Base-by-base conservation (phyloP, 2,329 filamentous ascomycete genomes). In the Rutstroemia sp. region DNA sequence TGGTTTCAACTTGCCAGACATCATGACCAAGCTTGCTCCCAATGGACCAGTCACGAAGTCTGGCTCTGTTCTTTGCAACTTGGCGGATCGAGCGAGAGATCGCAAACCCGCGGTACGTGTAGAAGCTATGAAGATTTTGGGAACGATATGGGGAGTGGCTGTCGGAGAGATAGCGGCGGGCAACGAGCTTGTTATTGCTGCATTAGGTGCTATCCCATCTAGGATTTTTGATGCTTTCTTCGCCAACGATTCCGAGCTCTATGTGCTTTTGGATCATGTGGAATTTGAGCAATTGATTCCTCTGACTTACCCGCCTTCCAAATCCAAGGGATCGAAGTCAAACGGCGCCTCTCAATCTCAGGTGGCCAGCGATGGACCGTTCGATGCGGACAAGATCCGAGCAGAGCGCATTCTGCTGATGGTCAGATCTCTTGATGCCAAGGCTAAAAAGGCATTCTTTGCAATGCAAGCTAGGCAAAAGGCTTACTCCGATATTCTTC, bases 61-160 rank as follows among this genome's bases (percentile, higher is more conserved):
- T 38, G 88, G 86, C 19, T 94, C 92, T 0, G 80, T 96, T 25
- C 78, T 99, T 16, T 83, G 80, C 54, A 90, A 87, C 60, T 79
- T 99, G 25, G 89, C 89, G 27, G 91, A 96, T 67, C 83, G 94
- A 61, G 90, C 89, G 62, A 90, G 92, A 64, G 95, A 99, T 73
- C 86, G 87, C 60, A 92, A 87, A 69, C 82, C 86, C 14, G 77
- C 82, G 44, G 89, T 99, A 10, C 88, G 92, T 57, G 84, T 88
- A 40, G 89, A 92, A 64, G 92, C 90, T 23, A 95, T 96, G 82
- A 86, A 84, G 51, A 78, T 95, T 8, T 76, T 97, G 1, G 89
- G 83, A 10, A 89, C 86, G 60, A 84, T 97, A 27, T 99, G 94
- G 94, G 92, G 89, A n/a, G 92, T 95, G 17, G 92, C 89, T 12